These are phyloP conservation scores for Penicillium verrucosum DNA, from an alignment of 2,329 filamentous ascomycete genomes.

Conservation along the genomic window DNA sequence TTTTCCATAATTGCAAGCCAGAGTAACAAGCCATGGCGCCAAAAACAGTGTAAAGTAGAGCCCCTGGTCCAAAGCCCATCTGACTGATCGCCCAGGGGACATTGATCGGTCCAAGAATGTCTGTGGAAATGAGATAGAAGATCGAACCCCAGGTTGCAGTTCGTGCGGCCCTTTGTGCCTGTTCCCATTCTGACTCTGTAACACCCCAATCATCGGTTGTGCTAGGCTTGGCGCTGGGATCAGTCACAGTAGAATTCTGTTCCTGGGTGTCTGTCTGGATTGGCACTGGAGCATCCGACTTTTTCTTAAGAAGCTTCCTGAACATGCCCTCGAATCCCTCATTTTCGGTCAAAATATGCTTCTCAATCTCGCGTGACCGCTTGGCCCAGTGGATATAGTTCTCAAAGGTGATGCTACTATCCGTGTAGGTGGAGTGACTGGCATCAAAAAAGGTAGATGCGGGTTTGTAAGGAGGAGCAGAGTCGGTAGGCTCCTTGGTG, in stretches of 20 bases:
- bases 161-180: constrained; percentile 46
- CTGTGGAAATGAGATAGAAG: constrained; percentile 52
- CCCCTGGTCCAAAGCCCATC: constrained; percentile 45
- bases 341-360: constrained; percentile 16
- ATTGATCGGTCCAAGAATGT: constrained; percentile 47
- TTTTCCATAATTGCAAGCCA: constrained; percentile 43
- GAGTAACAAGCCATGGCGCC: constrained; percentile 44
- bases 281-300: not conserved
- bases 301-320: not conserved
- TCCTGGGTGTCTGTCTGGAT: not conserved
- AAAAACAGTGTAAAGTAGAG: constrained; percentile 39
- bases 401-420: constrained; percentile 34
- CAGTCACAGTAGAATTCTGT: not conserved
- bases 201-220: not conserved
- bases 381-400: constrained; percentile 37
- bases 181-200: constrained; percentile 43
- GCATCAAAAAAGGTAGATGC: not conserved
- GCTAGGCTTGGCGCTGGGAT: not conserved
- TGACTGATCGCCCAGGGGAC: constrained; percentile 31
- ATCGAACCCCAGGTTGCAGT: constrained; percentile 48
- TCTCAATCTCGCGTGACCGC: constrained; percentile 35
- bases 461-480: not conserved
- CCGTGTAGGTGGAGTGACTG: constrained; percentile 13
- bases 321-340: constrained; percentile 5
- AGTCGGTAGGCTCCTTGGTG: constrained; percentile 19